Percentiles rank a stretch among this genome's conserved stretches.
Conservation (phyloP, 768 basidiomycete species). For the Suillus plorans region DNA sequence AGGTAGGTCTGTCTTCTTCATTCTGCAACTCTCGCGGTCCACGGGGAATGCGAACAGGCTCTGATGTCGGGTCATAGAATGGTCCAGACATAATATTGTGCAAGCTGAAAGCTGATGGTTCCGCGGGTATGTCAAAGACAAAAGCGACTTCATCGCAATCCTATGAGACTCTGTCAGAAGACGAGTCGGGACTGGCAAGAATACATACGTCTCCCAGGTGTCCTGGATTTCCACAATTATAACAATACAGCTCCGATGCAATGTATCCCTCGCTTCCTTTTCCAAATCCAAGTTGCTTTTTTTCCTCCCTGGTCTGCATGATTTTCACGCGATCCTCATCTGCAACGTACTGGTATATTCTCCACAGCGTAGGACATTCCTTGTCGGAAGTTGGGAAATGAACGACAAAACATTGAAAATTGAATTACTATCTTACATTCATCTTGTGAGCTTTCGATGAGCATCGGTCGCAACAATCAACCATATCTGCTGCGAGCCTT, state of each 20-base stretch:
- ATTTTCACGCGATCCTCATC: constrained; percentile 49
- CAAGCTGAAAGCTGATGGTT: constrained; percentile 67
- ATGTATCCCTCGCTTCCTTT: constrained; percentile 81
- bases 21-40: constrained; percentile 36
- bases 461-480: constrained; percentile 67
- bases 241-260: constrained; percentile 74
- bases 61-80: constrained; percentile 50
- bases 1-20: constrained; percentile 24
- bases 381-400: constrained; percentile 26
- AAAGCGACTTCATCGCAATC: constrained; percentile 55
- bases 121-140: constrained; percentile 41
- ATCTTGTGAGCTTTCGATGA: constrained; percentile 61
- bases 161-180: constrained; percentile 33
- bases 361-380: constrained; percentile 86
- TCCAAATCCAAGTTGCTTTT: constrained; percentile 51
- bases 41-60: constrained; percentile 32
- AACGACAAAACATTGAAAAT: background rate
- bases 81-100: constrained; percentile 65
- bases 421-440: constrained; percentile 46
- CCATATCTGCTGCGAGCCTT: constrained; percentile 20
- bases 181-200: background rate
- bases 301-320: constrained; percentile 47
- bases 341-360: constrained; percentile 71
- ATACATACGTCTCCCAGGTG: constrained; percentile 78
- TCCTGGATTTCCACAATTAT: constrained; percentile 71